phyloP scores from a whole-genome alignment of 768 basidiomycete genomes.

The Termitomyces sp. region DNA sequence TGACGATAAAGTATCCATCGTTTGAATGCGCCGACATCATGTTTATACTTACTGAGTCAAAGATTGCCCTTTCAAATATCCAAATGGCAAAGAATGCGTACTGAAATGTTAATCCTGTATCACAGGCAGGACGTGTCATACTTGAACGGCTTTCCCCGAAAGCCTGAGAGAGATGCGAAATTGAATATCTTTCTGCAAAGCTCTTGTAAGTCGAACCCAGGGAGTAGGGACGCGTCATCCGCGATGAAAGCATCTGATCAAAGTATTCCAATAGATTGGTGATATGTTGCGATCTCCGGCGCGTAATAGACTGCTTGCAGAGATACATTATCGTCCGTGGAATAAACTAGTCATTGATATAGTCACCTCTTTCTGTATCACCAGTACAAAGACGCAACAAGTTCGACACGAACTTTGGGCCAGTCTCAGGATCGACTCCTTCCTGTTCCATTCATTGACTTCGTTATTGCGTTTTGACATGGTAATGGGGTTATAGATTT shows the following conservation, averaged over 20 bases:
- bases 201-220: neutral
- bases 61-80: neutral
- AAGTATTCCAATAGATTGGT: neutral
- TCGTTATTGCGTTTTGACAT: neutral
- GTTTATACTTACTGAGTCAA: too few relatives aligned
- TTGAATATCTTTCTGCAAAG: neutral
- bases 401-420: too few relatives aligned
- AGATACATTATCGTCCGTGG: neutral
- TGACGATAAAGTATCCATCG: too few relatives aligned
- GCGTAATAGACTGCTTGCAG: neutral
- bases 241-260: neutral
- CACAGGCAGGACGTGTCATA: neutral
- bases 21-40: too few relatives aligned
- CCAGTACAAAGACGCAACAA: neutral
- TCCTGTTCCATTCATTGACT: neutral
- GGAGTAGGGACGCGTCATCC: neutral
- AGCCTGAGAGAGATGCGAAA: neutral
- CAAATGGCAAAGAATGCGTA: neutral
- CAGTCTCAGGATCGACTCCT: neutral
- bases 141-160: neutral
- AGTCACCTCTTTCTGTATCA: neutral
- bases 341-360: neutral
- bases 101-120: neutral
- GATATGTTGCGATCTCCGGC: neutral
- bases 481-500: neutral